phyloP scores from a whole-genome alignment of 106 monocot species.

The Platanthera guangdongensis region DNA sequence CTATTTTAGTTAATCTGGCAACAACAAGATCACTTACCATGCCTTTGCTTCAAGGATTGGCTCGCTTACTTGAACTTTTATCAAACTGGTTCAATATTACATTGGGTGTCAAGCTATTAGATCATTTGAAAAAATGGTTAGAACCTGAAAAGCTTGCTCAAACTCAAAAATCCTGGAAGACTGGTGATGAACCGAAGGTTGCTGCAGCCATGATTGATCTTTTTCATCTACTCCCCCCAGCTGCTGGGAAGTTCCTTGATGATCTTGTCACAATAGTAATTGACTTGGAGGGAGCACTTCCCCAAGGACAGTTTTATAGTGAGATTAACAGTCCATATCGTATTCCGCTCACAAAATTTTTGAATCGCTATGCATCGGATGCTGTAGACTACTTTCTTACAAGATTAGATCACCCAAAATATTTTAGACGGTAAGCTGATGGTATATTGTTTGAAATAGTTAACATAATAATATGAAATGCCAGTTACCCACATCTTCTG shows the following conservation, averaged over 20 bases:
- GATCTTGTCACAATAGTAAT: slow-evolving; percentile 94
- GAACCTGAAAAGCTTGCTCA: slow-evolving; percentile 99
- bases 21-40: slow-evolving; percentile 88
- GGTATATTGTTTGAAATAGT: not conserved
- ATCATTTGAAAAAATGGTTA: slow-evolving; percentile 97
- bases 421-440: slow-evolving; percentile 64
- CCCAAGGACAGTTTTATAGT: slow-evolving; percentile 91
- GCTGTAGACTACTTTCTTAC: slow-evolving; percentile 94
- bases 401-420: slow-evolving; percentile 79
- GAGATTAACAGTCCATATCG: slow-evolving; percentile 99
- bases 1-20: slow-evolving; percentile 90
- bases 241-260: slow-evolving; percentile 95
- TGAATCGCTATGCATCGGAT: slow-evolving; percentile 88
- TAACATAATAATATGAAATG: not conserved
- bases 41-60: slow-evolving; percentile 97
- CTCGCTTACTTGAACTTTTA: slow-evolving; percentile 88
- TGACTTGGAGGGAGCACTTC: slow-evolving; percentile 87
- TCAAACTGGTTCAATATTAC: slow-evolving; percentile 98
- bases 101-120: slow-evolving; percentile 83
- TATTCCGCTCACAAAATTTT: slow-evolving; percentile 82
- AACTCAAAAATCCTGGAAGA: slow-evolving; percentile 87
- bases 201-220: slow-evolving; percentile 99
- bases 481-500: not conserved
- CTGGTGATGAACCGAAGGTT: slow-evolving; percentile 98
- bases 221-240: slow-evolving; percentile 96